Evolutionary conservation across 2,329 filamentous ascomycete genomes (phyloP), one percentile per base, ranked within the genome.

Genomic region (Claviceps monticola): DNA sequence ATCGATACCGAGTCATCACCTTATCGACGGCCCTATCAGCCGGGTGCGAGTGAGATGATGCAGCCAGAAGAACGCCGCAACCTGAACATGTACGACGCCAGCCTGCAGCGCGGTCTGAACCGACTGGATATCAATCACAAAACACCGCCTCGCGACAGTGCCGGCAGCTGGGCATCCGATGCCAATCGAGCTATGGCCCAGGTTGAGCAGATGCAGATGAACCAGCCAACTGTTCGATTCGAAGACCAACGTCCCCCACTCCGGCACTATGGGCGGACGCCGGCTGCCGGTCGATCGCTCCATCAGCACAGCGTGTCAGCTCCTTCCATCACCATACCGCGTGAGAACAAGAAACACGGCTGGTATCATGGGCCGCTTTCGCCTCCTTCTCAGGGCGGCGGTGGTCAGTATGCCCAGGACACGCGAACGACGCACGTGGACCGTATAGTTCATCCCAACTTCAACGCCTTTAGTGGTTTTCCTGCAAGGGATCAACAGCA

Each of bases 351-450:
- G 61, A 76, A 85, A 2, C 81, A 83, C 54, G 85, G 76, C 1
- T 89, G 84, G 84, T 88, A 88, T 59, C 80, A 86, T 42, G 74
- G 74, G 0, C 74, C 74, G 0, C 61, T 67, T 13, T 61, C 66
- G 0, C 60, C 65, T 2, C 67, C 69, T 14, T 66, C 68, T 29
- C 43, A 29, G 14, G 21, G 16, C 17, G 69, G 65, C 5, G 61
- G 61, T 13, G 26, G 26, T 3, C 56, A 59, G 1, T 59, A 56
- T 1, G 54, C 59, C 14, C 61, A 63, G 21, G 65, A 68, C n/a
- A 55, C 60, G 2, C 63, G 66, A 36, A 62, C 64, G 34, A 67
- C 71, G 2, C 73, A 74, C 46, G 74, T 79, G 2, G 76, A 79
- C 42, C 72, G 76, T 16, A 78, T 80, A 64, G 69, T 78, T 4